These are phyloP conservation scores for Fusarium oxysporum DNA, from an alignment of 2,329 filamentous ascomycete genomes.

Conservation along the genomic window DNA sequence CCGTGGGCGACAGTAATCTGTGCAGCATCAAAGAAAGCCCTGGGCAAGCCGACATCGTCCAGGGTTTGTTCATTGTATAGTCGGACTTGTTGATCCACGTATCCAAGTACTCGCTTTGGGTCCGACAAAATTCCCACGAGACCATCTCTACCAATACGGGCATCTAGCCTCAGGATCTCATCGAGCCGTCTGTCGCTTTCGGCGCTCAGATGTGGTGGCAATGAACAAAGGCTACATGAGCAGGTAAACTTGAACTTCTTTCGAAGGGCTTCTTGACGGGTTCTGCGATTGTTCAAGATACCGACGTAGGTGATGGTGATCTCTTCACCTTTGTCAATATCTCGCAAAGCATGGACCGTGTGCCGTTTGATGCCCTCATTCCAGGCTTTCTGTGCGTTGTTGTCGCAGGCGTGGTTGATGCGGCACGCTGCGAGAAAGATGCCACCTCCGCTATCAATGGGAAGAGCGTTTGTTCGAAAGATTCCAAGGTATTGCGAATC, in stretches of 20 bases:
- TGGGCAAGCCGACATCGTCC: background rate
- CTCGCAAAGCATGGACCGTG: background rate
- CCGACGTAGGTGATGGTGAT: background rate
- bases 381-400: background rate
- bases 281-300: background rate
- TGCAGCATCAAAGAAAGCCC: background rate
- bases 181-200: background rate
- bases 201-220: background rate
- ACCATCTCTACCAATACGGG: background rate
- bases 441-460: background rate
- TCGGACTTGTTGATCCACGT: background rate
- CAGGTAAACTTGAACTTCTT: background rate
- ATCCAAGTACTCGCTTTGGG: background rate
- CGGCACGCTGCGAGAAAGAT: background rate
- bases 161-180: background rate
- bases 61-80: background rate
- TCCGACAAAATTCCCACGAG: background rate
- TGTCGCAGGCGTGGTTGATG: background rate
- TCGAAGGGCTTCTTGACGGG: background rate
- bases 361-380: background rate
- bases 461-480: background rate
- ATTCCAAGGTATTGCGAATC: background rate
- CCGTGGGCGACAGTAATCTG: background rate
- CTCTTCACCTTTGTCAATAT: background rate
- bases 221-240: background rate